These are phyloP conservation scores for Fusarium albidum DNA, from an alignment of 2,329 filamentous ascomycete species.

Conservation along the genomic window DNA sequence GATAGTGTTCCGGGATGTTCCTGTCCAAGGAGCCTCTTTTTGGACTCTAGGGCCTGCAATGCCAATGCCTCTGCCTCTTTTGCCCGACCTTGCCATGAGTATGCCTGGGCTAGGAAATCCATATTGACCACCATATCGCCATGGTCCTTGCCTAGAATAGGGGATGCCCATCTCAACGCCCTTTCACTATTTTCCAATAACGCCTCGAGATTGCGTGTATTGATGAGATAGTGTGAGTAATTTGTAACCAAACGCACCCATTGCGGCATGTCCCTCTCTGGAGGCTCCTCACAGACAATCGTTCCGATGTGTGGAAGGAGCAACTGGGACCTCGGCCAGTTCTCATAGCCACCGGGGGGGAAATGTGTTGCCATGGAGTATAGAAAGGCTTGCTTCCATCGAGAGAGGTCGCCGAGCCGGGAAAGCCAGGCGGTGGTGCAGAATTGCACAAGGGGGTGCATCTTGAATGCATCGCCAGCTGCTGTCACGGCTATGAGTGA, in stretches of 20 bases:
- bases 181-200: too few relatives aligned
- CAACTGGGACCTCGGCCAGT: background rate
- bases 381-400: background rate
- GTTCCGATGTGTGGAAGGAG: background rate
- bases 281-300: background rate
- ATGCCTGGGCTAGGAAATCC: background rate
- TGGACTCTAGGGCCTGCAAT: background rate
- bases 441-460: conserved; percentile 4
- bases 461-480: background rate
- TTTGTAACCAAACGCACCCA: background rate
- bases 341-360: background rate
- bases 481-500: background rate
- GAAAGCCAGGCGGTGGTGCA: conserved; percentile 4
- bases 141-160: background rate
- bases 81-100: background rate
- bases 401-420: too few relatives aligned
- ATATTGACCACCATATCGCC: background rate
- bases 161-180: background rate
- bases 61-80: background rate
- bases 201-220: too few relatives aligned
- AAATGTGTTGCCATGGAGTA: background rate
- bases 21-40: background rate
- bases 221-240: too few relatives aligned
- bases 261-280: background rate
- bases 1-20: background rate